A percentile compares a stretch with the other conserved stretches of the same genome.
Conservation (phyloP, 1,139 yeast species). For the Yamadazyma pseudoaaseri region DNA sequence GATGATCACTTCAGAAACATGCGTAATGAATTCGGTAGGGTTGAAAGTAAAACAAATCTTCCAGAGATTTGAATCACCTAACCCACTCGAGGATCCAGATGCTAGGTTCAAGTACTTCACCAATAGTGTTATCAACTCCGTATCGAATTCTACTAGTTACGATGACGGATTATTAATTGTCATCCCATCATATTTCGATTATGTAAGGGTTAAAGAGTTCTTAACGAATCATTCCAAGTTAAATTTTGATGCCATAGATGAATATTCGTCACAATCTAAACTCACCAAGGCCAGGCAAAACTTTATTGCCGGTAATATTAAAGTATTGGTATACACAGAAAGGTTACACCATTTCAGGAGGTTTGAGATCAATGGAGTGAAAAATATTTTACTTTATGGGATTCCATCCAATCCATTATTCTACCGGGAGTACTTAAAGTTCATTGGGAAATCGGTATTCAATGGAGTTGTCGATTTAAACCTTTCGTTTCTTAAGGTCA, state of each 20-base stretch:
- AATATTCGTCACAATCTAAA: conserved; percentile 72
- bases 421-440: conserved; percentile 69
- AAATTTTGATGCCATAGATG: conserved; percentile 70
- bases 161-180: conserved; percentile 77
- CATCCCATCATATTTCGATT: conserved; percentile 87
- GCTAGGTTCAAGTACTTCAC: conserved; percentile 77
- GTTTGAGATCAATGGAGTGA: conserved; percentile 83
- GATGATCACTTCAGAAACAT: conserved; percentile 29
- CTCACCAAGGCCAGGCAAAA: conserved; percentile 68
- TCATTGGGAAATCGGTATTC: conserved; percentile 49
- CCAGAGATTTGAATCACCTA: conserved; percentile 60
- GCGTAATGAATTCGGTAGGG: conserved; percentile 52
- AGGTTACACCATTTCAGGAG: conserved; percentile 91
- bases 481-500: conserved; percentile 61
- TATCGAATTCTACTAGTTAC: conserved; percentile 55
- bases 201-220: conserved; percentile 71
- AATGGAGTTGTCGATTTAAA: conserved; percentile 53
- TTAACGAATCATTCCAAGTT: conserved; percentile 63
- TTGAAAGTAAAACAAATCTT: conserved; percentile 71
- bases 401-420: conserved; percentile 84
- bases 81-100: conserved; percentile 71
- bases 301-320: conserved; percentile 64
- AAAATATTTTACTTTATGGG: conserved; percentile 77
- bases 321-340: conserved; percentile 82
- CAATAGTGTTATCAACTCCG: conserved; percentile 68